Base-by-base conservation (phyloP, 2,329 filamentous ascomycete genomes). In the Zymoseptoria ardabiliae region DNA sequence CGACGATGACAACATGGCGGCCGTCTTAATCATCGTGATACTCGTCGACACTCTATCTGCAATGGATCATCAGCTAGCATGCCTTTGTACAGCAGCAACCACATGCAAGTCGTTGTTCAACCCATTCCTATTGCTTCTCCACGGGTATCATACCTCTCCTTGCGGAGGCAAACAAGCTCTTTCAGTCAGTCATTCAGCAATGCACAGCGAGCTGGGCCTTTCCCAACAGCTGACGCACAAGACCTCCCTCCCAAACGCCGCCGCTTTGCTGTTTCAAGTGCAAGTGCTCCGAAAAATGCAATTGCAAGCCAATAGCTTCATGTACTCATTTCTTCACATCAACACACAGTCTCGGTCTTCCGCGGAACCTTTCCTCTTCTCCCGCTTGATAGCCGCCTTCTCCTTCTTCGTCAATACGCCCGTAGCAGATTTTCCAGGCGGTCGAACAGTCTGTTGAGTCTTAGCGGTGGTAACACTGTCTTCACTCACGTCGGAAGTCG, bases 271-370 rank as follows among this genome's bases (percentile, higher is more conserved):
- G 5, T 55, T 9, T 28, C 25, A 28, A 28, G 25, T 28, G 22
- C 20, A 41, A n/a, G 51, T 50, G 21, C 50, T 17, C 30, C 28
- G 28, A 28, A 52, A 3, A 35, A 30, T 55, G 25, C 50, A 11
- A 23, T n/a, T n/a, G 13, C 30, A 23, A 28, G 22, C 50, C 41
- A 56, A 54, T 23, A 11, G 25, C 11, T 56, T 45, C 35, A 45
- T 45, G 17, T n/a, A 45, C 17, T 45, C 35, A n/a, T 45, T 45
- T n/a, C 7, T 17, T 72, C 63, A 79, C 77, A 78, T 78, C 8
- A 78, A 66, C 55, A 69, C 59, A 63, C 77, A 79, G 60, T 79
- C 77, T 41, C 77, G 65, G 55, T 78, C 76, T 23, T 76, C 75
- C 30, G 71, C 66, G 3, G 65, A 65, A 28, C 55, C 58, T 55